phyloP scores from a whole-genome alignment of 2,329 filamentous ascomycete species.

The Alternaria longipes region DNA sequence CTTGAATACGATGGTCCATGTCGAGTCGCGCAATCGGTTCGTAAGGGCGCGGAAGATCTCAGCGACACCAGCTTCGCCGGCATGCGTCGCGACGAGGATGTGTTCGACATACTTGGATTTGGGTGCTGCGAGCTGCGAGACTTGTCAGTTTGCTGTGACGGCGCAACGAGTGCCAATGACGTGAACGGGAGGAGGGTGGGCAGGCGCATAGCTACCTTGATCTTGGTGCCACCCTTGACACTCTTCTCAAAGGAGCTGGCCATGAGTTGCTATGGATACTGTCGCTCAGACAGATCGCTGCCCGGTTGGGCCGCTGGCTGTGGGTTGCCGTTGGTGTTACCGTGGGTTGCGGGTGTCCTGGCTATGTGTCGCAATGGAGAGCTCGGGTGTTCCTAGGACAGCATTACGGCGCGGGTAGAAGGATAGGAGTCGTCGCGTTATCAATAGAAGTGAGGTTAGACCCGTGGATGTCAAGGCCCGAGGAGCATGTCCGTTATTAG shows the following conservation, averaged over 20 bases:
- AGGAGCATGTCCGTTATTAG: constrained; percentile 27
- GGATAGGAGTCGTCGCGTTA: constrained; percentile 30
- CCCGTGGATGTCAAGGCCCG: constrained; percentile 24
- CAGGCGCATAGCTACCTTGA: constrained; percentile 71
- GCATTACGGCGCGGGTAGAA: constrained; percentile 35
- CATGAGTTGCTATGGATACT: constrained; percentile 60
- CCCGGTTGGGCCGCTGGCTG: constrained; percentile 26
- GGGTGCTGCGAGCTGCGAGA: constrained; percentile 81
- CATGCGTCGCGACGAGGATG: constrained; percentile 93
- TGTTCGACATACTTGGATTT: constrained; percentile 99
- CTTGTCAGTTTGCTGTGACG: constrained; percentile 30
- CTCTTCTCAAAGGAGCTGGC: constrained; percentile 96
- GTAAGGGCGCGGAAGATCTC: constrained; percentile 95
- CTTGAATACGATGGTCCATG: constrained; percentile 99
- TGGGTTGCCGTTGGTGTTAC: constrained; percentile 14
- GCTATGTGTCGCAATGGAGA: constrained; percentile 21
- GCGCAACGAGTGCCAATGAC: background rate
- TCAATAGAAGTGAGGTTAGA: constrained; percentile 23
- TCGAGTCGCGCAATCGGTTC: constrained; percentile 88
- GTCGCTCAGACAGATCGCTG: constrained; percentile 21
- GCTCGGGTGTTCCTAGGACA: constrained; percentile 35
- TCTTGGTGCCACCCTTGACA: constrained; percentile 97
- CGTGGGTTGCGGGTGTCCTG: constrained; percentile 15
- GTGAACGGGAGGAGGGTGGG: background rate
- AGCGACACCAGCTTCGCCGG: constrained; percentile 91